Percentiles rank a stretch among this genome's conserved stretches.
Evolutionary conservation across 208 protist species (phyloP).

Genomic region (Trypanosoma congolense): DNA sequence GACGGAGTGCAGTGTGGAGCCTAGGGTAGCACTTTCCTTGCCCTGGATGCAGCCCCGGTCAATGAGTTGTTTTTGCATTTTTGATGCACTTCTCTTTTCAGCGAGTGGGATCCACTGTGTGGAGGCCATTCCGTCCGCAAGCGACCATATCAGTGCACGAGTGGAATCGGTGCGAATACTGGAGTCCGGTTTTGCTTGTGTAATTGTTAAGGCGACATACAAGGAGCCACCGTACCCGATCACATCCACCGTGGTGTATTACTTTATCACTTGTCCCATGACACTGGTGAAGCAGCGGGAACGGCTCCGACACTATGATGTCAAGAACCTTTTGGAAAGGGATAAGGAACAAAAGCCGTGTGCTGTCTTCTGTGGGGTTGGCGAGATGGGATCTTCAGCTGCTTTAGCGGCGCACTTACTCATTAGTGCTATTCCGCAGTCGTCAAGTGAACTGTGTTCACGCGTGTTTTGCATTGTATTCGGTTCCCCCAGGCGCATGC

Average conservation of each 20-base stretch:
- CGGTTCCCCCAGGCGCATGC: slow-evolving; percentile 32
- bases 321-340: slow-evolving; percentile 23
- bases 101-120: slow-evolving; percentile 19
- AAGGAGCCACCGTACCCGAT: slow-evolving; percentile 19
- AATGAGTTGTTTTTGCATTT: slow-evolving; percentile 32
- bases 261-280: slow-evolving; percentile 25
- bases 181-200: slow-evolving; percentile 25
- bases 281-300: slow-evolving; percentile 20
- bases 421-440: slow-evolving; percentile 26
- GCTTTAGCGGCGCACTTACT: slow-evolving; percentile 31
- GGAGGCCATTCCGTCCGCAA: slow-evolving; percentile 18
- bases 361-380: slow-evolving; percentile 56
- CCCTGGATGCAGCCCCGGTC: slow-evolving; percentile 27
- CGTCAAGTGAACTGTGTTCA: slow-evolving; percentile 4
- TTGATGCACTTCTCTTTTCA: slow-evolving; percentile 52
- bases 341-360: slow-evolving; percentile 17
- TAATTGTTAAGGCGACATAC: slow-evolving; percentile 20
- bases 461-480: slow-evolving; percentile 56
- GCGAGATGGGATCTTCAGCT: slow-evolving; percentile 29
- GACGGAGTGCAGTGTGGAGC: slow-evolving; percentile 21
- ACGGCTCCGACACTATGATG: slow-evolving; percentile 14
- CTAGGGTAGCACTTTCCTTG: slow-evolving; percentile 23
- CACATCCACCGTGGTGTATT: slow-evolving; percentile 20
- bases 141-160: slow-evolving; percentile 3
- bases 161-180: slow-evolving; percentile 20